These are phyloP conservation scores for Neckera pumila DNA, from an alignment of 225 moss, liverwort and hornwort genomes.

Conservation along the genomic window DNA sequence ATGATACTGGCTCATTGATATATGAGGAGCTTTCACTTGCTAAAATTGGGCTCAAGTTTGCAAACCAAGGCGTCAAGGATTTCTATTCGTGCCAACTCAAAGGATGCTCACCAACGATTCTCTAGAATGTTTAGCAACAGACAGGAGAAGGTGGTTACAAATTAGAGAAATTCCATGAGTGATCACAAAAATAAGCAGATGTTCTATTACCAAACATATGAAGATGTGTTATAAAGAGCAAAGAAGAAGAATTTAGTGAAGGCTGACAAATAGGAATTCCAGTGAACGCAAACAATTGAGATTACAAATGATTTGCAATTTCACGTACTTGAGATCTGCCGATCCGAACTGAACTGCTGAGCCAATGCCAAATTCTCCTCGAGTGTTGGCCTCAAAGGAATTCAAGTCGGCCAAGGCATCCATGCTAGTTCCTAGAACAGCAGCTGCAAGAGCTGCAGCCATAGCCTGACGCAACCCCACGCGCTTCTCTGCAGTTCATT, in stretches of 20 bases:
- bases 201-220: neutral
- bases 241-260: neutral
- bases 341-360: slow-evolving; percentile 97
- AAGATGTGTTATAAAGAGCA: neutral
- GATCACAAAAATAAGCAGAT: neutral
- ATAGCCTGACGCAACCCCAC: slow-evolving; percentile 41
- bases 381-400: slow-evolving; percentile 83
- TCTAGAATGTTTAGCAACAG: neutral
- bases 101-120: neutral
- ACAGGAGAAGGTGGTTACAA: neutral
- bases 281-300: neutral
- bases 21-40: neutral
- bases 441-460: slow-evolving; percentile 84
- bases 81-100: neutral
- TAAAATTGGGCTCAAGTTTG: neutral
- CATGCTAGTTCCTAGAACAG: slow-evolving; percentile 69
- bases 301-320: neutral
- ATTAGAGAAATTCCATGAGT: neutral
- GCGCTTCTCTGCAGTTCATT: slow-evolving; percentile 18
- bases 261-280: neutral
- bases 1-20: no score
- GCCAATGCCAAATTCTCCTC: slow-evolving; percentile 96
- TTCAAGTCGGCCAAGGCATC: slow-evolving; percentile 87
- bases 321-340: slow-evolving; percentile 75
- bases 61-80: neutral